phyloP scores from a whole-genome alignment of 495 filamentous ascomycete genomes.

The Talaromyces nanjingensis region DNA sequence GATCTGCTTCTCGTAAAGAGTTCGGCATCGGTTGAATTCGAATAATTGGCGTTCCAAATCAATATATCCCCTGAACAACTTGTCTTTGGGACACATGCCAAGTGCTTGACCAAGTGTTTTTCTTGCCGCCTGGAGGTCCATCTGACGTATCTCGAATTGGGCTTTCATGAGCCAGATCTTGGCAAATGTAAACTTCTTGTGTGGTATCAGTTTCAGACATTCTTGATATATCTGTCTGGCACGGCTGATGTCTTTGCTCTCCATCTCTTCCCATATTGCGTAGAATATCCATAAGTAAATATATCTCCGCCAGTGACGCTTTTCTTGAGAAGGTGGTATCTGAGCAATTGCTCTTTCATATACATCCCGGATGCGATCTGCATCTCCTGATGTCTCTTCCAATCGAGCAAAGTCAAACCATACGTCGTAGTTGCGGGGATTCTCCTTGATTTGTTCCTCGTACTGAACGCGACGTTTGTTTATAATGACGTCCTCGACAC shows the following conservation, averaged over 20 bases:
- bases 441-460: slow-evolving; percentile 88
- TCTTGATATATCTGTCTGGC: slow-evolving; percentile 87
- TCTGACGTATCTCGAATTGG: slow-evolving; percentile 87
- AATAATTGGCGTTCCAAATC: slow-evolving; percentile 85
- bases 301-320: slow-evolving; percentile 94
- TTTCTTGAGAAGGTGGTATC: slow-evolving; percentile 91
- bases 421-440: slow-evolving; percentile 86
- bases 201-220: slow-evolving; percentile 80
- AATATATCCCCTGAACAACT: slow-evolving; percentile 88
- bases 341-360: slow-evolving; percentile 97
- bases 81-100: slow-evolving; percentile 93
- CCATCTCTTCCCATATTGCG: slow-evolving; percentile 87
- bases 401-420: slow-evolving; percentile 95
- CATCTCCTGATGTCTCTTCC: slow-evolving; percentile 75
- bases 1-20: slow-evolving; percentile 86
- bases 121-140: slow-evolving; percentile 68
- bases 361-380: slow-evolving; percentile 77
- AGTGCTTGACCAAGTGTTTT: slow-evolving; percentile 86
- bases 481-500: slow-evolving; percentile 90
- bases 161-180: slow-evolving; percentile 94
- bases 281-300: slow-evolving; percentile 99
- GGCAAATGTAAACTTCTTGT: slow-evolving; percentile 96
- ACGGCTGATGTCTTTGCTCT: slow-evolving; percentile 68
- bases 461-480: slow-evolving; percentile 93
- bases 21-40: slow-evolving; percentile 85